Evolutionary conservation across 2,329 filamentous ascomycete genomes (phyloP).

Genomic region (Penicillium corylophilum): DNA sequence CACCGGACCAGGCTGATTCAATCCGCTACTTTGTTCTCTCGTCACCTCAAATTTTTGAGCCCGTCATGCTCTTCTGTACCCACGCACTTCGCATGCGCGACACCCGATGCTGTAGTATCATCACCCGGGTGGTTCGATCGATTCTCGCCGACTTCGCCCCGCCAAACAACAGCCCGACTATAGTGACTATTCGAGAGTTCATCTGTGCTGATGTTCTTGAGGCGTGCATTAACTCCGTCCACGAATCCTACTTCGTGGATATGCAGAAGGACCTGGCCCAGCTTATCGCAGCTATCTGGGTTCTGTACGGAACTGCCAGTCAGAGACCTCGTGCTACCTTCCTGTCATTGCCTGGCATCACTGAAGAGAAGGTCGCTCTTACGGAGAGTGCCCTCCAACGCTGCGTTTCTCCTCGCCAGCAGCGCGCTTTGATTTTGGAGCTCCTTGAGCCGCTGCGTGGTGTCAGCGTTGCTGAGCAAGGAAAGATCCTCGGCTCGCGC

Average conservation of each 20-base stretch:
- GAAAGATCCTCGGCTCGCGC: conserved; percentile 63
- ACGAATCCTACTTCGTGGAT: conserved; percentile 96
- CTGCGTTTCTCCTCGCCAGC: conserved; percentile 65
- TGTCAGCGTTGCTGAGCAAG: conserved; percentile 89
- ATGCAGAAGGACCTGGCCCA: conserved; percentile 88
- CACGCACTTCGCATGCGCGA: conserved; percentile 89
- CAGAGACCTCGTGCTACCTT: conserved; percentile 72
- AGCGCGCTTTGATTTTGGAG: conserved; percentile 78
- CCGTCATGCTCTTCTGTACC: conserved; percentile 85
- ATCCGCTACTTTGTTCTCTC: conserved; percentile 81
- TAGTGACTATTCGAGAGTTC: conserved; percentile 77
- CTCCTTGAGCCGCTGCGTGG: conserved; percentile 83
- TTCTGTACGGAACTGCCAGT: conserved; percentile 69
- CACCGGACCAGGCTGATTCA: conserved; percentile 52
- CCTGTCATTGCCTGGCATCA: conserved; percentile 76
- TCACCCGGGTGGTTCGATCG: conserved; percentile 80
- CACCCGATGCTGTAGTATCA: conserved; percentile 80
- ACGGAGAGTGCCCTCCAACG: conserved; percentile 59
- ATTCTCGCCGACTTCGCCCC: conserved; percentile 75
- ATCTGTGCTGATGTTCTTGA: conserved; percentile 86
- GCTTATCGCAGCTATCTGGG: conserved; percentile 81
- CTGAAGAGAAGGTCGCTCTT: conserved; percentile 63
- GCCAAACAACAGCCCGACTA: conserved; percentile 49
- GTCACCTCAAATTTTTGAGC: conserved; percentile 75
- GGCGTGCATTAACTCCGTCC: conserved; percentile 83